Evolutionary conservation across 805 yeast species (phyloP).

Genomic region (Yarrowia alimentaria): DNA sequence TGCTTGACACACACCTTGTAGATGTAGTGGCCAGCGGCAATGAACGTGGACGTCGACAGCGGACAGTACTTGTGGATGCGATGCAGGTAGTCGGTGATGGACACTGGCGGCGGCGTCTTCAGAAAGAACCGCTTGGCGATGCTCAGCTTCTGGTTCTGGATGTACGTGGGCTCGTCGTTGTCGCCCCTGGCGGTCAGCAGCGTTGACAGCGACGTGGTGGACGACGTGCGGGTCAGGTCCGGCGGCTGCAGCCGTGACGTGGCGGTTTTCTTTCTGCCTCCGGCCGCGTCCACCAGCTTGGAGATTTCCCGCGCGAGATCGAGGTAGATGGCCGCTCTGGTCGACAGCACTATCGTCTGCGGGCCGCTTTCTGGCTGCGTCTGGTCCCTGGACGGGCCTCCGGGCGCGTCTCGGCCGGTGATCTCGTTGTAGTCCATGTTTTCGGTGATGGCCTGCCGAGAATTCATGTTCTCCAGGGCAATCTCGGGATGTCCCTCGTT

Average conservation of each 20-base stretch:
- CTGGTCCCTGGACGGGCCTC: too few relatives aligned
- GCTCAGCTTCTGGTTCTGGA: conserved; percentile 29
- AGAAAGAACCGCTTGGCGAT: conserved; percentile 40
- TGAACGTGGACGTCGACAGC: conserved; percentile 42
- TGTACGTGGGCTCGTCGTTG: conserved; percentile 6
- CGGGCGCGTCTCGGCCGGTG: too few relatives aligned
- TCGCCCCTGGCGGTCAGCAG: conserved; percentile 3
- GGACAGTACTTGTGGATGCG: conserved; percentile 45
- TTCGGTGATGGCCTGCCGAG: background rate
- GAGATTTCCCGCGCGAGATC: conserved; percentile 8
- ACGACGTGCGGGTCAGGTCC: conserved; percentile 6
- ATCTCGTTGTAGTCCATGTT: too few relatives aligned
- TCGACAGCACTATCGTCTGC: background rate
- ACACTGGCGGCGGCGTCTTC: conserved; percentile 37
- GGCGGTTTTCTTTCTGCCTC: background rate
- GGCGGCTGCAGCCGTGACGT: background rate
- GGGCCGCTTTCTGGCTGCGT: too few relatives aligned
- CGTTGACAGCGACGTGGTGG: conserved; percentile 11
- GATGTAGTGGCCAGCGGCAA: conserved; percentile 42
- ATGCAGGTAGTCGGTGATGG: conserved; percentile 38
- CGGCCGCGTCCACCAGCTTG: conserved; percentile 1
- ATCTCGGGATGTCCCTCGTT: conserved; percentile 18
- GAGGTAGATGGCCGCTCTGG: background rate
- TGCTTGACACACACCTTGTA: conserved; percentile 39
- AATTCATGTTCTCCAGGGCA: conserved; percentile 21